These are phyloP conservation scores for Hypomontagnella submonticulosa DNA, from an alignment of 495 filamentous ascomycete genomes.

Conservation along the genomic window DNA sequence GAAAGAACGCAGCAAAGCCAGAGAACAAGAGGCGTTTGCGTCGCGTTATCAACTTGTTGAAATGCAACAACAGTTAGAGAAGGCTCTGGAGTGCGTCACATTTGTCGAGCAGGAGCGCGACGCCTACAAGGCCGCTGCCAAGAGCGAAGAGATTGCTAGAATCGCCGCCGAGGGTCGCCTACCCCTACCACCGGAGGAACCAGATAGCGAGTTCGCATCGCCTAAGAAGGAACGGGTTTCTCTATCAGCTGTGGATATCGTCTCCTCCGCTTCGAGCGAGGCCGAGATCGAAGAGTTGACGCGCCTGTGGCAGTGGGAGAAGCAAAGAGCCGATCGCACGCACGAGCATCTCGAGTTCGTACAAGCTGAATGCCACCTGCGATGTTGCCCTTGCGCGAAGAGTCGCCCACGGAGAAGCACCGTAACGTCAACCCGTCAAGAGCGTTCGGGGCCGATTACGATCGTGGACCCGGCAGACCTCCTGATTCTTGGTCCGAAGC, in stretches of 20 bases:
- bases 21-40: slow-evolving; percentile 81
- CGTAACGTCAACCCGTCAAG: slow-evolving; percentile 40
- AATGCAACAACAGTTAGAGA: slow-evolving; percentile 77
- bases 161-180: slow-evolving; percentile 73
- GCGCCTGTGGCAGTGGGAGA: slow-evolving; percentile 73
- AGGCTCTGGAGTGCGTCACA: slow-evolving; percentile 69
- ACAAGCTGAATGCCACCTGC: slow-evolving; percentile 81
- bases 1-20: slow-evolving; percentile 59
- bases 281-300: slow-evolving; percentile 68
- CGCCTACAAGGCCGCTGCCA: slow-evolving; percentile 67
- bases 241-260: slow-evolving; percentile 52
- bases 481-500: slow-evolving; percentile 54
- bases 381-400: slow-evolving; percentile 70
- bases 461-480: slow-evolving; percentile 57
- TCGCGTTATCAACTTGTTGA: slow-evolving; percentile 77
- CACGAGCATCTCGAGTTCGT: slow-evolving; percentile 83
- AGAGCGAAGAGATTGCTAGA: slow-evolving; percentile 68
- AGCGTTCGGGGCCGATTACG: slow-evolving; percentile 42
- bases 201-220: slow-evolving; percentile 59
- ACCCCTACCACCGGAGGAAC: slow-evolving; percentile 62
- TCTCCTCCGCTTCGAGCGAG: slow-evolving; percentile 56
- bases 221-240: slow-evolving; percentile 56
- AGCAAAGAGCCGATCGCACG: slow-evolving; percentile 70
- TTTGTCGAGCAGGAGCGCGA: slow-evolving; percentile 77
- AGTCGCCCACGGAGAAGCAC: slow-evolving; percentile 42